Conservation (phyloP, 306 rosid genomes). For the Benincasa hispida region DNA sequence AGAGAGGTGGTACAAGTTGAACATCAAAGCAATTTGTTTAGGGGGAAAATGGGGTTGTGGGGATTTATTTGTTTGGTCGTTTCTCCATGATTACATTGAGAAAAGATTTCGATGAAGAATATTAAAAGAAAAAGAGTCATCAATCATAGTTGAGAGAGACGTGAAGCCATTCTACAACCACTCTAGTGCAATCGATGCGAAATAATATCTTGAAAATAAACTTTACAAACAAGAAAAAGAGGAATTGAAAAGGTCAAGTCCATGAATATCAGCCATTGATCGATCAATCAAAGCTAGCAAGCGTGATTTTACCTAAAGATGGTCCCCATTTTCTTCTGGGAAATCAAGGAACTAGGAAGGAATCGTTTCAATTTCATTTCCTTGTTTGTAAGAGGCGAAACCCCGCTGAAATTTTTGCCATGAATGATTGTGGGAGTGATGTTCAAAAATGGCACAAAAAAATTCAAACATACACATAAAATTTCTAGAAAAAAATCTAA, state of each 20-base stretch:
- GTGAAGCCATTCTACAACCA: neutral
- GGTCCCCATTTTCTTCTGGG: neutral
- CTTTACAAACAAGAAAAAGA: neutral
- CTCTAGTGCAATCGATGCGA: neutral
- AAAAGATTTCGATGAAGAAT: neutral
- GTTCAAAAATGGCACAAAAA: no score
- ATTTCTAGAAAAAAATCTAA: no score
- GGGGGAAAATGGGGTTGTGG: neutral
- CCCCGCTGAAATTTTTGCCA: neutral
- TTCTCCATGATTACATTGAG: neutral
- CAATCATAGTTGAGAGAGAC: conserved; percentile 1
- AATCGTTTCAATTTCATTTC: neutral
- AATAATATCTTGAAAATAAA: neutral
- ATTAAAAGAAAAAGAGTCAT: neutral
- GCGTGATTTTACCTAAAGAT: neutral
- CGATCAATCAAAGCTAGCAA: neutral
- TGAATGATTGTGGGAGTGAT: no score
- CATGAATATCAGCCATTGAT: neutral
- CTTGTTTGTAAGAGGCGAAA: neutral
- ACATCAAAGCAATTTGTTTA: neutral
- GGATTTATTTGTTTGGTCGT: neutral
- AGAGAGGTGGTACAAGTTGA: neutral
- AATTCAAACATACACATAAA: no score
- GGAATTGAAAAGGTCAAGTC: neutral
- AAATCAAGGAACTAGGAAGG: neutral